Evolutionary conservation across 768 basidiomycete genomes (phyloP), one percentile per base, ranked within the genome.

Genomic region (Pulveroboletus sp.): DNA sequence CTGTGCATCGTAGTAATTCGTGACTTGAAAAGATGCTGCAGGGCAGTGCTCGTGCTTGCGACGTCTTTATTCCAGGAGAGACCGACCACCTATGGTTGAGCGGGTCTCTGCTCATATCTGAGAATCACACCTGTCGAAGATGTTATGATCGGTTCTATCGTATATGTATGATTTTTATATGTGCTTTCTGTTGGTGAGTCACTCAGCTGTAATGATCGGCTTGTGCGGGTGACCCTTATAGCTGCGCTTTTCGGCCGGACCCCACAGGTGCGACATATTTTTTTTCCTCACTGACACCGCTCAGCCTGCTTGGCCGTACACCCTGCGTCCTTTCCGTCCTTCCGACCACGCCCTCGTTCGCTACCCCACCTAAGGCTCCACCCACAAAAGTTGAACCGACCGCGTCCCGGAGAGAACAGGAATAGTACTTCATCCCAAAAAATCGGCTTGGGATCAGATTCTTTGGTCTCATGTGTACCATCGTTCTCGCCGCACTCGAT

Each of bases 401-500:
- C 1, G 62, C 63, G 6, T 64, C 69, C 12, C 76, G 75, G 74
- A 71, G 71, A 46, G 54, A 48, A 10, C 47, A 57, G 11, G 76
- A 76, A 41, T 60, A 72, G 39, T 74, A 76, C 49, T 59, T 74
- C 24, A 57, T 76, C 0, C 76, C 75, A 1, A 66, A 72, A 46
- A 76, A 76, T 55, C 64, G 67, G 15, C 60, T 76, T 5, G 60
- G 64, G 11, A 62, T 76, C 37, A 75, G 77, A 0, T 74, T 76
- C 33, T 57, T 68, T 32, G 74, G 75, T 26, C 59, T 77, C 33
- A 76, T 76, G 75, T 66, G 64, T 41, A 65, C 60, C 50, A 64
- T 60, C 12, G 76, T 77, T 61, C 61, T 76, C 26, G 74, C 79
- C 0, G 77, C 78, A 11, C 62, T 79, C 31, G 78, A 79, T 53